phyloP scores from a whole-genome alignment of 2,329 filamentous ascomycete species.

The Phaeosphaeriaceae sp. region DNA sequence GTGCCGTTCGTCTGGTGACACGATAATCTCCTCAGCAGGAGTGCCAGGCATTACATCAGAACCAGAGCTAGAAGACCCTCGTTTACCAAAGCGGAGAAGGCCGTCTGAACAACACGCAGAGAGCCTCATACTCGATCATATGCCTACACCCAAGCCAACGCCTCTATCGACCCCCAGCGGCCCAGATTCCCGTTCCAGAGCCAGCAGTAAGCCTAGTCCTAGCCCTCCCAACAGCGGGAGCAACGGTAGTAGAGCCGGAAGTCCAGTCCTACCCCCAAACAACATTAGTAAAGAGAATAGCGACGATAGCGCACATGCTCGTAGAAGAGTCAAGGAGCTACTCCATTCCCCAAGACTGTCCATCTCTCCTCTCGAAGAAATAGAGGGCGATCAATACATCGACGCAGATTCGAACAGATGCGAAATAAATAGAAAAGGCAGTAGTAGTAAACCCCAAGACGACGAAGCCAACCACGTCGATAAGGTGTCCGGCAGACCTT shows the following conservation, averaged over 20 bases:
- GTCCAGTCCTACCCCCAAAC: background rate
- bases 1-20: conserved; percentile 10
- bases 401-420: no score
- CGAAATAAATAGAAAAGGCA: conserved; percentile 5
- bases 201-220: background rate
- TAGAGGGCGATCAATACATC: background rate
- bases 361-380: conserved; percentile 3
- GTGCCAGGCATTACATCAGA: no score
- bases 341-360: background rate
- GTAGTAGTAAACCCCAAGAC: background rate
- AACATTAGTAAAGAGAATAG: background rate
- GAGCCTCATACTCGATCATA: background rate
- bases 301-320: background rate
- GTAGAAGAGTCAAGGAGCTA: background rate
- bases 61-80: background rate
- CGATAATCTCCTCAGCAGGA: background rate
- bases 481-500: background rate
- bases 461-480: background rate
- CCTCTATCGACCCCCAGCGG: background rate
- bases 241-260: background rate
- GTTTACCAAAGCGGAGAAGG: background rate
- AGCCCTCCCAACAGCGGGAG: background rate
- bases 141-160: no score
- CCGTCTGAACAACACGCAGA: background rate
- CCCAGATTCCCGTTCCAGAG: background rate